A percentile compares a stretch with the other conserved stretches of the same genome.
Conservation (phyloP, 805 yeast species). For the Yarrowia bubula region DNA sequence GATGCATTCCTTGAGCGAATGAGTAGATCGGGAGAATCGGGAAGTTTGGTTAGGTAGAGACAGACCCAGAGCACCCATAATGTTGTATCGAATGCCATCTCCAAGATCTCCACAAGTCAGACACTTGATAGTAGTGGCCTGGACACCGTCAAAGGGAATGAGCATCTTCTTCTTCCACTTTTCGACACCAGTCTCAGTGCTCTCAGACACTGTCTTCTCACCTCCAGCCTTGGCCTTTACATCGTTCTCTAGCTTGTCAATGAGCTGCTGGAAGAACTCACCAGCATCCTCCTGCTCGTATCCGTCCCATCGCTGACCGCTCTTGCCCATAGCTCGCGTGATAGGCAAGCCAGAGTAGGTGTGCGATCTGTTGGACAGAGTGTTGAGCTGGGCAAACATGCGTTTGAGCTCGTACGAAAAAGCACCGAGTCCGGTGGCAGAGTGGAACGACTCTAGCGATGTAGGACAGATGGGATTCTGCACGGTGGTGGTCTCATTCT, state of each 20-base stretch:
- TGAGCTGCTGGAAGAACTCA: constrained; percentile 75
- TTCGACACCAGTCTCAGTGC: background rate
- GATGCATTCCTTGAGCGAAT: constrained; percentile 34
- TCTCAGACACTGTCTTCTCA: background rate
- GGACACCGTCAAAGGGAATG: constrained; percentile 90
- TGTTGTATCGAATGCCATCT: constrained; percentile 60
- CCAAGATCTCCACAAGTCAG: constrained; percentile 79
- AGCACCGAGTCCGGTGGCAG: background rate
- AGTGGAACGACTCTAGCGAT: background rate
- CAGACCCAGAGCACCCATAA: constrained; percentile 22
- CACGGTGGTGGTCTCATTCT: background rate
- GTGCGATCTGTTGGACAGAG: background rate
- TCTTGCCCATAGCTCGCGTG: constrained; percentile 28
- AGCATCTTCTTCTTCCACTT: constrained; percentile 45
- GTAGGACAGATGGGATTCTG: constrained; percentile 6
- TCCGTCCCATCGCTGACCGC: constrained; percentile 69
- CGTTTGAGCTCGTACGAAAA: constrained; percentile 27
- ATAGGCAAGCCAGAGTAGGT: constrained; percentile 26
- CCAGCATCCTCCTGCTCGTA: constrained; percentile 96
- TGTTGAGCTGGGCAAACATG: constrained; percentile 24
- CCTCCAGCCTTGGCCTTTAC: constrained; percentile 25
- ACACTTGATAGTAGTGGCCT: constrained; percentile 89
- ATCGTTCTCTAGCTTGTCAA: constrained; percentile 39
- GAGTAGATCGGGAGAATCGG: constrained; percentile 11
- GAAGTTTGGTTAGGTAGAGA: constrained; percentile 14